Evolutionary conservation across 306 rosid genomes (phyloP), one percentile per base, ranked within the genome.

Genomic region (Vigna trinervia): DNA sequence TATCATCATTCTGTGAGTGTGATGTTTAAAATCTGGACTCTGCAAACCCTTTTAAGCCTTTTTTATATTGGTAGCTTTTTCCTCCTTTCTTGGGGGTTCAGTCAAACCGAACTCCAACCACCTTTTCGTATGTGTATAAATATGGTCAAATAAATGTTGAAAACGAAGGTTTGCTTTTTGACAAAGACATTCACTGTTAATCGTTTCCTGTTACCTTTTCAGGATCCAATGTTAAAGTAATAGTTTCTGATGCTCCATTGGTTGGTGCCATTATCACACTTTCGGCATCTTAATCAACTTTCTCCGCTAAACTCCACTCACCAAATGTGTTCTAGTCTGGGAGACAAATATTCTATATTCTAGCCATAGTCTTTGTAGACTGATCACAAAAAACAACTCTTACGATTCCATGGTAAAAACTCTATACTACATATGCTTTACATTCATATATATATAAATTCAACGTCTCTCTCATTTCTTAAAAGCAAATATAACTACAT

Each of bases 101-200:
- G 89, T 87, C 90, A 84, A 85, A 84, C 85, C 87, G 64, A 86
- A 81, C 83, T 81, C 90, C 87, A 83, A 86, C 92, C 54, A 78
- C 71, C 80, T 68, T 82, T 82, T 81, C 9, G 73, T 20, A 78
- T 66, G 34, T 46, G 34, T 39, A 80, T 63, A 48, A 69, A 76
- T 68, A 62, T 70, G 88, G 93, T 91, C 96, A 91, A 89, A 78
- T 73, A 75, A 57, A 20, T 47, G 75, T 83, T 83, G 87, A 86
- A 85, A 83, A 75, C 80, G 74, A 48, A 76, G 63, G 74, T 73
- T 57, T 36, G 66, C 89, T 78, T 87, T 41, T 87, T 78, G 8
- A 65, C 76, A 23, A 80, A 64, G 69, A 70, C 71, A 74, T 77
- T 41, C 63, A 61, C 63, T 30, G 53, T 30, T 52, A 41, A 60